Percentiles rank a stretch among this genome's conserved stretches.
These are phyloP conservation scores for Hordeum pubiflorum DNA, from an alignment of 202 grass and related monocot genomes.

Conservation along the genomic window DNA sequence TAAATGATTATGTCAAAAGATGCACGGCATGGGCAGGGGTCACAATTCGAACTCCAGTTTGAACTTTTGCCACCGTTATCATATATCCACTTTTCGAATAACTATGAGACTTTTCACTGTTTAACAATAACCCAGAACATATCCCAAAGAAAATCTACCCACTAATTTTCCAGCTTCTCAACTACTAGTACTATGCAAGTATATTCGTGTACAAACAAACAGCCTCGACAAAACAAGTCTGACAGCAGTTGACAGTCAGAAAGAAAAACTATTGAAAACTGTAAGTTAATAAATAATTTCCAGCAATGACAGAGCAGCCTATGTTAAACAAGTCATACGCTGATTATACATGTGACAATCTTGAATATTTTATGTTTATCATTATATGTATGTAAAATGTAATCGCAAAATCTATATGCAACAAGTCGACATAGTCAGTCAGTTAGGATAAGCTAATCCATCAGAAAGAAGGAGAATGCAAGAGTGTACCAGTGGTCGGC, in stretches of 20 bases:
- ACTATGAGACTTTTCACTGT: neutral
- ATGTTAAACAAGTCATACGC: neutral
- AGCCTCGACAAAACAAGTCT: neutral
- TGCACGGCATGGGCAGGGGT: neutral
- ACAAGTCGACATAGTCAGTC: neutral
- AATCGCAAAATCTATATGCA: neutral
- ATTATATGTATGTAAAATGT: neutral
- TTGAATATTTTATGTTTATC: neutral
- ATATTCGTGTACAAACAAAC: neutral
- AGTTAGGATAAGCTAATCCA: neutral
- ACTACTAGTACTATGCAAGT: neutral
- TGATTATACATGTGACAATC: neutral
- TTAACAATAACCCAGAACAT: neutral
- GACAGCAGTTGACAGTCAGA: neutral
- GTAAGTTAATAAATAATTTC: neutral
- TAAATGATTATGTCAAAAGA: neutral
- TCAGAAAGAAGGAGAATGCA: neutral
- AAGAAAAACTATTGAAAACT: neutral
- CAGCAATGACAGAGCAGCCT: neutral
- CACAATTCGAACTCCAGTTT: neutral
- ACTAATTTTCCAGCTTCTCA: neutral
- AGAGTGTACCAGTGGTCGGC: constrained; percentile 52
- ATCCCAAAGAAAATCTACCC: neutral
- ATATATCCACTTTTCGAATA: neutral
- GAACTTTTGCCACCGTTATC: neutral